These are phyloP conservation scores for Pythium guiyangense DNA, from an alignment of 352 stramenopile genomes.

Conservation along the genomic window DNA sequence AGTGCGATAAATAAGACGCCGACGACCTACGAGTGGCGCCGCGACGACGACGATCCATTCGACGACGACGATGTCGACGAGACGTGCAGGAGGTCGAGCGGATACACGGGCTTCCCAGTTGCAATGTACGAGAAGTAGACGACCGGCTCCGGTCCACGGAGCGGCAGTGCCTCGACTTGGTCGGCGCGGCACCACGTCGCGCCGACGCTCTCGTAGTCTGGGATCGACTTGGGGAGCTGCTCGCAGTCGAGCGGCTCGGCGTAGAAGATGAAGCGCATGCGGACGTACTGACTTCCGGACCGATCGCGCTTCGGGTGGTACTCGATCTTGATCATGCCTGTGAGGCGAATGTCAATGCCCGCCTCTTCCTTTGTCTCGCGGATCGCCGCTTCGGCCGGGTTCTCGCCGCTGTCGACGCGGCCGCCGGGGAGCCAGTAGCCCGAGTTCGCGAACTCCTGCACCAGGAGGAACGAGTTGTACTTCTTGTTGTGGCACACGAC, in stretches of 20 bases:
- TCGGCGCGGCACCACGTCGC: slow-evolving; percentile 75
- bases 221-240: slow-evolving; percentile 81
- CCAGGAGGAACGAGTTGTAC: slow-evolving; percentile 77
- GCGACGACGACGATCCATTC: slow-evolving; percentile 7
- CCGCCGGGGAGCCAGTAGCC: slow-evolving; percentile 81
- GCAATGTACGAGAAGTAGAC: slow-evolving; percentile 76
- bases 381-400: slow-evolving; percentile 65
- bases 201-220: slow-evolving; percentile 83
- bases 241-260: slow-evolving; percentile 72
- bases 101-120: slow-evolving; percentile 62
- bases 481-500: slow-evolving; percentile 84
- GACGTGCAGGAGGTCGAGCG: slow-evolving; percentile 70
- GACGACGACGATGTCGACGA: slow-evolving; percentile 32
- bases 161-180: slow-evolving; percentile 56
- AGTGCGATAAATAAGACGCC: too few relatives aligned
- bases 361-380: slow-evolving; percentile 86
- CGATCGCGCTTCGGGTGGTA: slow-evolving; percentile 83
- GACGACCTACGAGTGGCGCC: slow-evolving; percentile 2
- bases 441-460: slow-evolving; percentile 85
- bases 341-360: slow-evolving; percentile 76
- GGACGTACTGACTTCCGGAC: slow-evolving; percentile 62
- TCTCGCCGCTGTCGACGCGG: slow-evolving; percentile 76
- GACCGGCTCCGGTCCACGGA: slow-evolving; percentile 69
- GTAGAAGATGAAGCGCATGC: slow-evolving; percentile 86
- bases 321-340: slow-evolving; percentile 77